These are phyloP conservation scores for Globisporangium mamillatum DNA, from an alignment of 352 stramenopile genomes.

Conservation along the genomic window DNA sequence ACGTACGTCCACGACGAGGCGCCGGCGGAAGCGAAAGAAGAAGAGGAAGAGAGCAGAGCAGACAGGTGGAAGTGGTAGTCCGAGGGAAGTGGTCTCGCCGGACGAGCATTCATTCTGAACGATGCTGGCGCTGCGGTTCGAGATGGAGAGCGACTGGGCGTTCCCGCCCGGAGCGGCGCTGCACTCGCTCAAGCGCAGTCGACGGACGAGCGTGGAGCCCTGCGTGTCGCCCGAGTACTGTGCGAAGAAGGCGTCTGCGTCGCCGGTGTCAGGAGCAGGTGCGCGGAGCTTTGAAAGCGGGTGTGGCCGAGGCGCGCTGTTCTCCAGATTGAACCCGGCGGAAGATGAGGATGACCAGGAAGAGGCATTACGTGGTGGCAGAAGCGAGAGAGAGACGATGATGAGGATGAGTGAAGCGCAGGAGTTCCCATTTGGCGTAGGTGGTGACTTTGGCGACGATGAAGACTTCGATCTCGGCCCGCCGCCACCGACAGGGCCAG, in stretches of 20 bases:
- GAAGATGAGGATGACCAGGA: constrained; percentile 5
- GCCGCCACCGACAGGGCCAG: constrained; percentile 26
- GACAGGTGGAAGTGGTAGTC: constrained; percentile 7
- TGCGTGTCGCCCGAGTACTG: constrained; percentile 5
- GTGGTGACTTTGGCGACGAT: constrained; percentile 8
- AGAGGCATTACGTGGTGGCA: background rate
- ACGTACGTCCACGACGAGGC: no score
- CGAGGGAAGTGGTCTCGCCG: constrained; percentile 24
- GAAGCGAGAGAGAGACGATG: background rate
- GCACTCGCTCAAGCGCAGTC: constrained; percentile 12
- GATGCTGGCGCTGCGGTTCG: constrained; percentile 15
- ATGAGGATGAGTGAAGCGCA: background rate
- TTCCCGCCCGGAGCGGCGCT: background rate
- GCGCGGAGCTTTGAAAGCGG: constrained; percentile 6
- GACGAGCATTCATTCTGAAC: constrained; percentile 11
- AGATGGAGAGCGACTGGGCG: constrained; percentile 7
- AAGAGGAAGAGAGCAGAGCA: background rate
- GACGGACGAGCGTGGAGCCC: background rate
- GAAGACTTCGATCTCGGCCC: constrained; percentile 33
- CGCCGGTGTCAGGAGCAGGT: background rate
- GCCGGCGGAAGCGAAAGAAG: no score
- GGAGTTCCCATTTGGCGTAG: constrained; percentile 4
- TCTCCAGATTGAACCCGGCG: background rate
- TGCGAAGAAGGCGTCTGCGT: background rate
- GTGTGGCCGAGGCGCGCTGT: constrained; percentile 7